phyloP scores from a whole-genome alignment of 768 basidiomycete species.

The Suillus brevipes region DNA sequence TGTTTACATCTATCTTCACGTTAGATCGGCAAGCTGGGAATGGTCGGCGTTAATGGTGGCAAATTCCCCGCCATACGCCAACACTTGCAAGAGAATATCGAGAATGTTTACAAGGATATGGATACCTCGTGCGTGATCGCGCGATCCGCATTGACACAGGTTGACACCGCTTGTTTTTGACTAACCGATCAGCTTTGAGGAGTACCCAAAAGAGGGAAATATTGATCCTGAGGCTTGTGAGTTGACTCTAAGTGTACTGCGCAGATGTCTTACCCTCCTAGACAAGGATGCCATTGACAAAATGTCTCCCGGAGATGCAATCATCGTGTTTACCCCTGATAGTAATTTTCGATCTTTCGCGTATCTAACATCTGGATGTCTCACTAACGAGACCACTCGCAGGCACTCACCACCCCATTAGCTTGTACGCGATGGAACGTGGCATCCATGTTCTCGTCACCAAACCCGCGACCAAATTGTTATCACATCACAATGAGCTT shows the following conservation, averaged over 20 bases:
- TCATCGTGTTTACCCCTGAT: slow-evolving; percentile 92
- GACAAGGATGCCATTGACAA: slow-evolving; percentile 81
- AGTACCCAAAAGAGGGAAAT: slow-evolving; percentile 70
- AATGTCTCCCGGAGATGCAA: slow-evolving; percentile 80
- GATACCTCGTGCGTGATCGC: slow-evolving; percentile 63
- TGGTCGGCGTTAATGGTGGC: slow-evolving; percentile 87
- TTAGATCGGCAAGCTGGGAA: slow-evolving; percentile 70
- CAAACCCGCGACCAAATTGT: slow-evolving; percentile 87
- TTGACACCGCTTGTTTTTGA: background rate
- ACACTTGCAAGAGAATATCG: slow-evolving; percentile 83
- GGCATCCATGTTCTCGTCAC: slow-evolving; percentile 90
- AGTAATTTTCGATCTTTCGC: slow-evolving; percentile 44
- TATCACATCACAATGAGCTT: slow-evolving; percentile 79
- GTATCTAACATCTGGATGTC: background rate
- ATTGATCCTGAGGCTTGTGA: slow-evolving; percentile 81
- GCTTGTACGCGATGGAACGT: slow-evolving; percentile 81
- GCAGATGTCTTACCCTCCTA: slow-evolving; percentile 30
- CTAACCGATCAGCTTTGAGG: slow-evolving; percentile 59
- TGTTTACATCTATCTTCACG: slow-evolving; percentile 12
- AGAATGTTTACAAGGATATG: slow-evolving; percentile 82
- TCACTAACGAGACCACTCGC: slow-evolving; percentile 1
- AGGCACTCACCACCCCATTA: slow-evolving; percentile 86
- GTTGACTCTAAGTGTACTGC: slow-evolving; percentile 29
- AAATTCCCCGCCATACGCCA: slow-evolving; percentile 86
- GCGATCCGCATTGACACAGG: no score